Evolutionary conservation across 148 eudicot species (phyloP).

Genomic region (Rhododendron molle): DNA sequence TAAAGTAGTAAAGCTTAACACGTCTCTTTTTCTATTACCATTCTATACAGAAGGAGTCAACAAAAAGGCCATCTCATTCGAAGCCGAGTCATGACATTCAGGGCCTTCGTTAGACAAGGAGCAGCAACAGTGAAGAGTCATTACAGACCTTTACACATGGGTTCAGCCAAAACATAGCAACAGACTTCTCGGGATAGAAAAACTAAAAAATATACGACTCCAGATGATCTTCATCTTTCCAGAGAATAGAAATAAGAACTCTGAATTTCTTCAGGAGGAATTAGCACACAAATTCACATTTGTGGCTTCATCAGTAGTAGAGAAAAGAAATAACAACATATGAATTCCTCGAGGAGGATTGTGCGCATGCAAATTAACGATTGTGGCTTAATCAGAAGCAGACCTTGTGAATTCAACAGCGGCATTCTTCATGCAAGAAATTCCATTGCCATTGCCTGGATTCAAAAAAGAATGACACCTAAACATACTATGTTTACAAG

Average conservation of each 20-base stretch:
- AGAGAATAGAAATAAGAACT: neutral
- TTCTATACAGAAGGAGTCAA: neutral
- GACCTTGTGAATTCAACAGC: conserved; percentile 58
- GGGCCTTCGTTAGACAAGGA: neutral
- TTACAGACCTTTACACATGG: neutral
- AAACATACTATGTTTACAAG: conserved; percentile 30
- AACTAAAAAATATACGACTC: neutral
- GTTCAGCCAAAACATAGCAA: neutral
- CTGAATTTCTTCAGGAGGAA: neutral
- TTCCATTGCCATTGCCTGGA: conserved; percentile 38
- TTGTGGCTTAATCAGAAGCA: neutral
- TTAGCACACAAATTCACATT: neutral
- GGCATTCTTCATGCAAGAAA: conserved; percentile 46
- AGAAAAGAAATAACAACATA: neutral
- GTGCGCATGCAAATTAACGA: neutral
- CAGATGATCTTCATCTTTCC: conserved; percentile 3
- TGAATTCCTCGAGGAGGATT: neutral
- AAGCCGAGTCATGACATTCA: neutral
- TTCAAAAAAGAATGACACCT: conserved; percentile 49
- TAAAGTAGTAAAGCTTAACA: neutral
- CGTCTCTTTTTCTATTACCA: neutral
- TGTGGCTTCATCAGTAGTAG: neutral
- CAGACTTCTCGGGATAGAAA: neutral
- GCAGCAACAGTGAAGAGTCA: neutral
- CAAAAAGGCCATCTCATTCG: neutral